These are phyloP conservation scores for Cystobasidium tubakii DNA, from an alignment of 768 basidiomycete species.

Conservation along the genomic window DNA sequence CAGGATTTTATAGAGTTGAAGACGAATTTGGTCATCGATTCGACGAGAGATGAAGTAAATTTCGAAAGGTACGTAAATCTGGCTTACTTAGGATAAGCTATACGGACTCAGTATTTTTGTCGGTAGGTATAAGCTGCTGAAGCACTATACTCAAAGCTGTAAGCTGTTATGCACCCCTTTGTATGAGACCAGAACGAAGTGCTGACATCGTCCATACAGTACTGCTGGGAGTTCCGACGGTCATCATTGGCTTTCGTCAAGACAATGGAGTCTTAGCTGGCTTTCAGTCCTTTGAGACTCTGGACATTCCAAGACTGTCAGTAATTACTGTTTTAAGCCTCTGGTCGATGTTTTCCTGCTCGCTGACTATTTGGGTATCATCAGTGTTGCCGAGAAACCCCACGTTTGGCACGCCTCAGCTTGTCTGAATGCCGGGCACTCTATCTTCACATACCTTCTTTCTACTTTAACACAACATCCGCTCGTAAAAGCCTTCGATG, in stretches of 20 bases:
- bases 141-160: conserved; percentile 83
- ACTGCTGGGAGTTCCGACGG: conserved; percentile 82
- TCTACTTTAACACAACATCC: background rate
- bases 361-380: background rate
- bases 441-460: conserved; percentile 58
- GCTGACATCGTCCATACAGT: no score
- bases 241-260: conserved; percentile 80
- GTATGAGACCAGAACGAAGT: no score
- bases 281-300: conserved; percentile 68
- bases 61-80: conserved; percentile 69
- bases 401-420: conserved; percentile 69
- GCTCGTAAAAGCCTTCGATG: conserved; percentile 2
- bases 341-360: no score
- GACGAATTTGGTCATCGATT: conserved; percentile 67
- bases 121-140: conserved; percentile 68
- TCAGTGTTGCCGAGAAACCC: conserved; percentile 62
- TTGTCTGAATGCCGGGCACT: conserved; percentile 69
- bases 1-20: conserved; percentile 64
- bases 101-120: conserved; percentile 5
- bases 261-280: conserved; percentile 64
- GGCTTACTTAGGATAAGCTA: background rate
- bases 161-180: conserved; percentile 8
- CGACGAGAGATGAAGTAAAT: conserved; percentile 58
- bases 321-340: no score
- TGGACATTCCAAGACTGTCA: conserved; percentile 64